Evolutionary conservation across 352 stramenopile species (phyloP), one percentile per base, ranked within the genome.

Genomic region (Globisporangium spinosum): DNA sequence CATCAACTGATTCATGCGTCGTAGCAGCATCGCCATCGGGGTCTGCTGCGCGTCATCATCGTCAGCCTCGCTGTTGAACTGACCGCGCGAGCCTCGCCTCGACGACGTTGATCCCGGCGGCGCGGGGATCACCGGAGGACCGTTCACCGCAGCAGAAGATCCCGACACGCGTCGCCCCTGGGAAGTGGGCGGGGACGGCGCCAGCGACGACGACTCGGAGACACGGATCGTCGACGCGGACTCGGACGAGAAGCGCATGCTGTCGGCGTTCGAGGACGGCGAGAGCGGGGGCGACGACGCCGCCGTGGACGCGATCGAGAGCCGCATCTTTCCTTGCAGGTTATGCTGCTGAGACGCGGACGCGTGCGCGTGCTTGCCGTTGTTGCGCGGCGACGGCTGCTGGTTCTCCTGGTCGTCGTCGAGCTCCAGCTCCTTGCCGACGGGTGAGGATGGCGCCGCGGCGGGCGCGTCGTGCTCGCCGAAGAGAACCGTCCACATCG

Each of bases 1-100:
- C 85, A 93, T 93, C n/a, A 94, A 74, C 47, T 82, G 77, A 70
- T 94, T 94, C 61, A 94, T 77, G 45, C 87, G 75, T 49, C 88
- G 89, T 15, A 94, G 70, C 61, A 94, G 72, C 87, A 94, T 93
- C 8, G 74, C 60, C 78, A 94, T 91, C 2, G 85, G 65, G 25
- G 77, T 79, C 43, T 51, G 43, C 43, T 51, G 43, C 17, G 43
- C 43, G 43, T 51, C 43, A 20, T 74, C 73, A 29, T 71, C 73
- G n/a, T 74, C 77, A 17, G 17, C 47, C 2, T 61, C 35, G 15
- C 34, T 34, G 20, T 66, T 66, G 45, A 15, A 35, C 23, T 23
- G 58, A 4, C 12, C 22, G 56, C 59, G 67, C n/a, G 59, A 67
- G 8, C 67, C 54, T 29, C 67, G 67, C n/a, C 58, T 68, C 22